A percentile compares a stretch with the other conserved stretches of the same genome.
phyloP scores from a whole-genome alignment of 1,284 basidiomycete species.

The Ceratobasidium sp. region DNA sequence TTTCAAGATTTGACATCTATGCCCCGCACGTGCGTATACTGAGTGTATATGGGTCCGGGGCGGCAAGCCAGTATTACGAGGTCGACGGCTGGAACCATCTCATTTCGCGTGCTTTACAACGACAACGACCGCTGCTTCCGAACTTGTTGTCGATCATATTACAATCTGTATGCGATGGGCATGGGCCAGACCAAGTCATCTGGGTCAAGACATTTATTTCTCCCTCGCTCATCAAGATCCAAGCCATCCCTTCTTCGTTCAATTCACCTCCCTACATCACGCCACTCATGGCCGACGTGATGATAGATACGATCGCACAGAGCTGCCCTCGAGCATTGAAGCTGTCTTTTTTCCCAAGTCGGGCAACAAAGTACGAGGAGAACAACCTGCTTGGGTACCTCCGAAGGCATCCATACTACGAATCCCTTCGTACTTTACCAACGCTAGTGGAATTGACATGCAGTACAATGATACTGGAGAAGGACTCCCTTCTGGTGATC shows the following conservation, averaged over 20 bases:
- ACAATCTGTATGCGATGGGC: constrained; percentile 4
- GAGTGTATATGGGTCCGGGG: constrained; percentile 1
- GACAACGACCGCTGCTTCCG: constrained; percentile 10
- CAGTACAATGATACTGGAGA: constrained; percentile 3
- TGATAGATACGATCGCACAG: constrained; percentile 6
- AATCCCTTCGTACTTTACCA: constrained; percentile 4
- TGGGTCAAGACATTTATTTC: constrained; percentile 27
- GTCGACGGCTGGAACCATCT: constrained; percentile 15
- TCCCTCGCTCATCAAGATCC: constrained; percentile 16
- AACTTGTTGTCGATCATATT: constrained; percentile 20
- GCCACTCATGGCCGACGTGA: background rate
- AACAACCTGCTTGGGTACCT: constrained; percentile 15
- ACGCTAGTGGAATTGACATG: constrained; percentile 6
- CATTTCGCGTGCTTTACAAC: background rate
- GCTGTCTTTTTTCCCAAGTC: constrained; percentile 14
- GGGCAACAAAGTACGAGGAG: background rate
- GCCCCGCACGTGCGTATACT: constrained; percentile 11
- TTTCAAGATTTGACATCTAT: constrained; percentile 21
- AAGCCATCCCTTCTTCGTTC: background rate
- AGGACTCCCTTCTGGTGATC: background rate
- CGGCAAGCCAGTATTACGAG: background rate
- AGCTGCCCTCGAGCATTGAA: constrained; percentile 2
- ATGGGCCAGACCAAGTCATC: constrained; percentile 13
- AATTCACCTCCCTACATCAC: constrained; percentile 6
- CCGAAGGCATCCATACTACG: constrained; percentile 11